phyloP scores from a whole-genome alignment of 78 protist species.

The Dictyostelium discoideum region dicty_2.7 NC_007090.3:197501-198000 shows the following conservation, averaged over 20 bases:
- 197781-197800: slow-evolving; percentile 52
- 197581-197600: slow-evolving; percentile 73
- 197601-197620: slow-evolving; percentile 81
- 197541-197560: neutral
- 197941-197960: slow-evolving; percentile 29
- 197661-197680: neutral
- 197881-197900: slow-evolving; percentile 25
- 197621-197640: slow-evolving; percentile 86
- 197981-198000: slow-evolving; percentile 39
- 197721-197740: too few species aligned
- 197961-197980: slow-evolving; percentile 51
- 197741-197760: slow-evolving; percentile 28
- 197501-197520: neutral
- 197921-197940: slow-evolving; percentile 11
- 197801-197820: neutral
- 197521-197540: neutral
- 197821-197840: neutral
- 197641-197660: slow-evolving; percentile 82
- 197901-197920: slow-evolving; percentile 17
- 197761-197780: slow-evolving; percentile 63
- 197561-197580: neutral
- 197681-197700: too few species aligned
- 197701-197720: too few species aligned
- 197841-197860: slow-evolving; percentile 43
- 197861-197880: slow-evolving; percentile 26